These are phyloP conservation scores for Coemansia umbellata DNA, from an alignment of 192 early-diverging fungal species.

Conservation along the genomic window DNA sequence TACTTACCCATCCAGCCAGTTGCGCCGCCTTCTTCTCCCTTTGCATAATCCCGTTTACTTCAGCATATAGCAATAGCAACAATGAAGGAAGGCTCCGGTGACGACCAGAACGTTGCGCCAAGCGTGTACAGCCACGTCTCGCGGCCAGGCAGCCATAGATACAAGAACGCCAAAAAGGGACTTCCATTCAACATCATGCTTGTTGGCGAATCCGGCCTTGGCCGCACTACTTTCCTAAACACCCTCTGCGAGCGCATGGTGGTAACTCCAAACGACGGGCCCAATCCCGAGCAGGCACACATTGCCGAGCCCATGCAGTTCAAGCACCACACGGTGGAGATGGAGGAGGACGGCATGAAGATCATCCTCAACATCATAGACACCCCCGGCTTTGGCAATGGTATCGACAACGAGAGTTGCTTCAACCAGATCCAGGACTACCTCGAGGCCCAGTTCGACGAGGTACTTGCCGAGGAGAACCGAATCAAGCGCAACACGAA, in stretches of 20 bases:
- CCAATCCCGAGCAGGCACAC: constrained; percentile 71
- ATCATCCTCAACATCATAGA: constrained; percentile 96
- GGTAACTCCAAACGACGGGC: constrained; percentile 61
- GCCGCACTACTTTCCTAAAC: constrained; percentile 99
- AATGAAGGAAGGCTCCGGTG: constrained; percentile 48
- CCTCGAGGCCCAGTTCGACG: constrained; percentile 92
- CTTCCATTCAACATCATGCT: constrained; percentile 98
- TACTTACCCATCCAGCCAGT: background rate
- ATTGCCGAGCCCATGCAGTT: constrained; percentile 87
- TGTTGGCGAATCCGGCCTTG: constrained; percentile 88
- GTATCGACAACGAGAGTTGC: constrained; percentile 90
- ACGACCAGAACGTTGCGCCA: constrained; percentile 53
- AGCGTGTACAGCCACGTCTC: constrained; percentile 51
- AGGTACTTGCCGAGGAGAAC: constrained; percentile 86
- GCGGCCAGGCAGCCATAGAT: constrained; percentile 57
- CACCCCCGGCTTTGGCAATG: constrained; percentile 98
- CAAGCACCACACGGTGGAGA: constrained; percentile 84
- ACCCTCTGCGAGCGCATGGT: constrained; percentile 87
- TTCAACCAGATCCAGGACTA: constrained; percentile 92
- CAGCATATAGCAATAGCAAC: too few species aligned
- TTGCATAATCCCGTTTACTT: too few species aligned
- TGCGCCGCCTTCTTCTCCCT: too few species aligned
- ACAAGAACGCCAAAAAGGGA: constrained; percentile 96
- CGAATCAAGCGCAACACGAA: constrained; percentile 79
- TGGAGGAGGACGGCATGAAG: constrained; percentile 98